A percentile compares a stretch with the other conserved stretches of the same genome.
phyloP scores from a whole-genome alignment of 352 stramenopile genomes.

The Phytophthora europaea region DNA sequence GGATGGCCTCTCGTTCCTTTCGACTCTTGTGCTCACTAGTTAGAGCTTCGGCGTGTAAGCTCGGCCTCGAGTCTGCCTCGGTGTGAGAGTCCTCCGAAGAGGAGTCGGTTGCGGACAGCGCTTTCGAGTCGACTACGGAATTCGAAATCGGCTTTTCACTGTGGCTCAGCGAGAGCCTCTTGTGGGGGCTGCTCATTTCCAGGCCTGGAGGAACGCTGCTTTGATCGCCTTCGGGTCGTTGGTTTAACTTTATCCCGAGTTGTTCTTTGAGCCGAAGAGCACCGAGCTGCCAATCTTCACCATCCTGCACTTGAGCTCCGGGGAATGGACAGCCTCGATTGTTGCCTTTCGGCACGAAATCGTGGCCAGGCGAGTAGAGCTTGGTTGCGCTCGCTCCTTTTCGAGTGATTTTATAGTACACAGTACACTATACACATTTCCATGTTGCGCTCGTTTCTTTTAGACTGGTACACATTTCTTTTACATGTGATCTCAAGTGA shows the following conservation, averaged over 20 bases:
- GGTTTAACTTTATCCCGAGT: neutral
- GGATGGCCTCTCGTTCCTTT: neutral
- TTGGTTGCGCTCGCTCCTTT: neutral
- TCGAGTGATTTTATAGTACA: no score
- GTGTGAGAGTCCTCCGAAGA: neutral
- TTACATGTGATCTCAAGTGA: neutral
- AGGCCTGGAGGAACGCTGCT: neutral
- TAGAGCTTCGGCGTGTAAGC: neutral
- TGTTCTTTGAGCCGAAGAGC: neutral
- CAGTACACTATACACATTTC: no score
- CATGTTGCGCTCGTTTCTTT: neutral
- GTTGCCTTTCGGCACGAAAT: neutral
- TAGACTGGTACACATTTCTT: neutral
- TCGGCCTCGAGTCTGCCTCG: neutral
- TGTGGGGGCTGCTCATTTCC: neutral
- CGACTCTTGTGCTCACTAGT: neutral
- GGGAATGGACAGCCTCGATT: neutral
- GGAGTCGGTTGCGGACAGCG: neutral
- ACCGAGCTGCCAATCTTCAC: neutral
- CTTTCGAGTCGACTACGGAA: neutral
- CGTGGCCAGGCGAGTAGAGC: neutral
- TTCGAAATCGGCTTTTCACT: no score
- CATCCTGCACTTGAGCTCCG: neutral
- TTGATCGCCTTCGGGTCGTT: neutral
- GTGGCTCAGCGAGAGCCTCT: neutral